phyloP scores from a whole-genome alignment of 352 stramenopile genomes.

The Hyaloperonospora brassicae region DNA sequence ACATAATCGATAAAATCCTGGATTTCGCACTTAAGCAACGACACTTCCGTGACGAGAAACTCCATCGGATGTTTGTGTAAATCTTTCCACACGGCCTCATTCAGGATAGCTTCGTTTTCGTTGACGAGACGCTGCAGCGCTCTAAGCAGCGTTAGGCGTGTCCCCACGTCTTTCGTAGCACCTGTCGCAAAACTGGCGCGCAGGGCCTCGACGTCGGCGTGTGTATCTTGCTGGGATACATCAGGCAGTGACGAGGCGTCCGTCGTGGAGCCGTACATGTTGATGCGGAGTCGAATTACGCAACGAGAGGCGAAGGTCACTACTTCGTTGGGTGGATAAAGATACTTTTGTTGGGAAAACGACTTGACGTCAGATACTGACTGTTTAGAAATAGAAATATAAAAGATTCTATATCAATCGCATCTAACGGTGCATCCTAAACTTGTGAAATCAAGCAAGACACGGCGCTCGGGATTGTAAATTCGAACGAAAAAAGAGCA shows the following conservation, averaged over 20 bases:
- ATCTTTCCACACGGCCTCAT: constrained; percentile 52
- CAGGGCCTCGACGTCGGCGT: constrained; percentile 39
- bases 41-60: constrained; percentile 45
- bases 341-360: too few relatives aligned
- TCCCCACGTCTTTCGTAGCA: constrained; percentile 34
- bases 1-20: constrained; percentile 73
- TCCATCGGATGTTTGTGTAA: constrained; percentile 71
- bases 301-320: too few relatives aligned
- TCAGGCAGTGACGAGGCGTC: constrained; percentile 28
- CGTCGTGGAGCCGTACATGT: constrained; percentile 14
- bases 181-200: constrained; percentile 41
- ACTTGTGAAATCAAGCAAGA: too few relatives aligned
- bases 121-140: constrained; percentile 42
- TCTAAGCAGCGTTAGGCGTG: constrained; percentile 37
- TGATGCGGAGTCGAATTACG: not conserved
- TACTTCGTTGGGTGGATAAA: too few relatives aligned
- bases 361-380: too few relatives aligned
- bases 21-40: constrained; percentile 50
- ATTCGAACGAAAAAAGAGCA: too few relatives aligned
- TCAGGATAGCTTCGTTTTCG: constrained; percentile 39
- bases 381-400: too few relatives aligned
- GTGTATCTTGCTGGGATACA: constrained; percentile 44
- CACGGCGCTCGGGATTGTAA: too few relatives aligned
- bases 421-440: too few relatives aligned
- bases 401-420: too few relatives aligned